Percentiles rank a stretch among this genome's conserved stretches.
phyloP scores from a whole-genome alignment of 805 yeast species.

The Suhomyces pyralidae region DNA sequence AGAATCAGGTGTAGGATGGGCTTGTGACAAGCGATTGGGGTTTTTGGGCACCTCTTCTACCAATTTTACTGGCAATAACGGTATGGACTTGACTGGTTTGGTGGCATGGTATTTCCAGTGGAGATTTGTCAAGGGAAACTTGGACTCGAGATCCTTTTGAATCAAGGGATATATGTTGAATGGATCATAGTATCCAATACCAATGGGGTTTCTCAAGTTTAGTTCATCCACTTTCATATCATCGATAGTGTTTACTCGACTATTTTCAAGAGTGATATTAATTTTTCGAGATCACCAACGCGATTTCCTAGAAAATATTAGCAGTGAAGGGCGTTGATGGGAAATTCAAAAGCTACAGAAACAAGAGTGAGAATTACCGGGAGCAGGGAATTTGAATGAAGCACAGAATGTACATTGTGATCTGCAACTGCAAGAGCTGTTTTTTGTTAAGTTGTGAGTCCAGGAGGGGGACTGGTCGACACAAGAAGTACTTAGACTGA shows the following conservation, averaged over 20 bases:
- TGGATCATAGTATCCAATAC: constrained; percentile 73
- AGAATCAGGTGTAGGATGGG: constrained; percentile 9
- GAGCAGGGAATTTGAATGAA: no score
- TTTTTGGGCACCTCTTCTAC: constrained; percentile 55
- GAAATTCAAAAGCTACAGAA: no score
- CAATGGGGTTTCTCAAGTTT: constrained; percentile 18
- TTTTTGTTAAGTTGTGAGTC: not conserved
- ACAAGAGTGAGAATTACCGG: no score
- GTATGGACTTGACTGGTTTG: constrained; percentile 62
- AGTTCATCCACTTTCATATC: constrained; percentile 8
- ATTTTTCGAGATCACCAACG: not conserved
- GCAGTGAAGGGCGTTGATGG: not conserved
- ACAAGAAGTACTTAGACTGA: not conserved
- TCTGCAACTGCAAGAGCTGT: not conserved
- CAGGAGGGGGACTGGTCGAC: not conserved
- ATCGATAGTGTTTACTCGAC: not conserved
- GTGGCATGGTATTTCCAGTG: constrained; percentile 59
- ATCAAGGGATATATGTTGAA: constrained; percentile 53
- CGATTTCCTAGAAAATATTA: not conserved
- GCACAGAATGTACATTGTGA: no score
- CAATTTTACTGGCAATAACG: constrained; percentile 51
- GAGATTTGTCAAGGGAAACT: constrained; percentile 58
- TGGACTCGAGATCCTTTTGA: constrained; percentile 39
- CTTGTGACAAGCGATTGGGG: not conserved
- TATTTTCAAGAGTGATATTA: not conserved